Percentiles rank a stretch among this genome's conserved stretches.
Evolutionary conservation across 192 early-diverging fungal species (phyloP).

Genomic region (Dissophora globulifera): DNA sequence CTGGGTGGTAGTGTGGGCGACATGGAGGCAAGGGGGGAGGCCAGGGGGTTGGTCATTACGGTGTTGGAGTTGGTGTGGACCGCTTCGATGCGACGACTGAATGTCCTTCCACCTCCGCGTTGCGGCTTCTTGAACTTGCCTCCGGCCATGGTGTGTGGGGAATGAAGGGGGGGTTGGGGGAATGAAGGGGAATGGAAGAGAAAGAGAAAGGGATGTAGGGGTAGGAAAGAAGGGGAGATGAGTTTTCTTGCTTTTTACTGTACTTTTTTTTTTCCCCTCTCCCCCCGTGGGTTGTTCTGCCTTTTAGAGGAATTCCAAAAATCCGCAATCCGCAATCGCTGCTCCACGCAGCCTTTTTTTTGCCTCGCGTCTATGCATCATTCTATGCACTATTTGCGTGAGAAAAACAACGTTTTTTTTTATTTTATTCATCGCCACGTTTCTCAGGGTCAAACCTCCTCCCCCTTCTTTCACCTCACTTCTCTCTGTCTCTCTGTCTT

Average conservation of each 20-base stretch:
- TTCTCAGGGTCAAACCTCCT: background rate
- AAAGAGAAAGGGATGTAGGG: background rate
- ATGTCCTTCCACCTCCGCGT: conserved; percentile 52
- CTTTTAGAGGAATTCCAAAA: too few relatives aligned
- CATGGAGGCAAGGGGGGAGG: background rate
- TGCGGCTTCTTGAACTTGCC: conserved; percentile 56
- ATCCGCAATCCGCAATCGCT: conserved; percentile 16
- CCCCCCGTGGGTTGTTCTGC: background rate
- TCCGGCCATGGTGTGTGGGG: conserved; percentile 39
- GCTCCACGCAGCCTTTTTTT: too few relatives aligned
- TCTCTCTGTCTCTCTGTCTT: too few relatives aligned
- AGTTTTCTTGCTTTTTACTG: too few relatives aligned
- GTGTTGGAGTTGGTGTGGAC: conserved; percentile 37
- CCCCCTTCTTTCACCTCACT: background rate
- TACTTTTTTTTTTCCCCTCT: too few relatives aligned
- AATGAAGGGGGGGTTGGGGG: background rate
- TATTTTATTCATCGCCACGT: background rate
- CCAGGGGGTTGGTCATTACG: conserved; percentile 1
- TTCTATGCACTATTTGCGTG: too few relatives aligned
- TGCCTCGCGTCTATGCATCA: too few relatives aligned
- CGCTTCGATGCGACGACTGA: conserved; percentile 52
- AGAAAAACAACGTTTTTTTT: too few relatives aligned
- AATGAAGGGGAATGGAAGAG: background rate
- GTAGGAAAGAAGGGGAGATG: background rate
- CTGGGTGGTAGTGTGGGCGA: background rate